Base-by-base conservation (phyloP, 345 rosid species). In the Heritiera littoralis region DNA sequence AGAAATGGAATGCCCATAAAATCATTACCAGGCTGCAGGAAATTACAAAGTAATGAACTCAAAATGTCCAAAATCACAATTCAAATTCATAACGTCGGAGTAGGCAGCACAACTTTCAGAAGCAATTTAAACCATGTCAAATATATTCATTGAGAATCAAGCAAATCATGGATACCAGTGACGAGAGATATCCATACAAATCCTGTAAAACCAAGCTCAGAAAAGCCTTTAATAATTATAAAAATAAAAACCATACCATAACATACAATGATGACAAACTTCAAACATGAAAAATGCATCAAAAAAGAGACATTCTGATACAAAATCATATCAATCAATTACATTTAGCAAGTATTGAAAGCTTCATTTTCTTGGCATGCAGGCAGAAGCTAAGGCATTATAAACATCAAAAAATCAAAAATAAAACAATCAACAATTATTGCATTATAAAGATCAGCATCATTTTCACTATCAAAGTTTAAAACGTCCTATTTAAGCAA, bases 11-110 rank as follows among this genome's bases (percentile, higher is more conserved):
- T 46, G 46, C 83, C 89, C n/a, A 46, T 66, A 59, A 85, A 85
- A 68, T 82, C 80, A 12, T 80, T 84, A 46, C 83, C 89, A 58
- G 80, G 66, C 89, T 90, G 86, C 88, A 80, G 14, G 43, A 64
- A 67, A 12, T 48, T 66, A 80, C 52, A 61, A 7, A 15, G 67
- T 63, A 67, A 66, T 41, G 40, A 80, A 66, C 43, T 67, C 60
- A 35, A 76, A 70, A 66, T 6, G 32, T 63, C 71, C 41, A 72
- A 32, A 59, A 63, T 48, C 7, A 6, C 38, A 17, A 77, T 13
- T 38, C 49, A 43, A 76, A 68, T 23, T 30, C 59, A 30, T 14
- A 60, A 43, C 11, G 52, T 23, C 59, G 8, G 32, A 60, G 48
- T 43, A 15, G 40, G n/a, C 63, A 61, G 17, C 17, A 20, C 71